Evolutionary conservation across 768 basidiomycete species (phyloP), one percentile per base, ranked within the genome.

Genomic region (Phaeotremella skinneri): DNA sequence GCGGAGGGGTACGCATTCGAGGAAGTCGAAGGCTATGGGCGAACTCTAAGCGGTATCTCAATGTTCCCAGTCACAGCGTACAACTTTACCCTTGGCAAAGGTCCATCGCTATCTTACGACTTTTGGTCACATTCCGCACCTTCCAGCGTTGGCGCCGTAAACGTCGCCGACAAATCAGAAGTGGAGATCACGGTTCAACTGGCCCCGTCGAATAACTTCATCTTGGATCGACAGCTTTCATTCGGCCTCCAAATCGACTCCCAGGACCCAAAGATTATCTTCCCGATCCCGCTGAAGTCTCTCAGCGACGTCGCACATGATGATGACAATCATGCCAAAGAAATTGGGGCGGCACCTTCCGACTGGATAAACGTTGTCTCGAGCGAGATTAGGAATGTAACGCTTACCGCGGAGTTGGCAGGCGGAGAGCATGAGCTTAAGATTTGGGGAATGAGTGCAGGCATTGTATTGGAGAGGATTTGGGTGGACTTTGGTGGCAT

Each of bases 11-110:
- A 85, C 49, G 73, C 80, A 4, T 87, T 85, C 84, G 81, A 79
- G 6, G 81, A 84, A 50, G 72, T 88, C 3, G 83, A 83, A 1
- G 83, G 83, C 1, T 82, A 85, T 52, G 86, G 86, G 4, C 78
- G 82, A 11, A 85, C 84, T 0, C 75, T 83, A 0, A 85, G 84
- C 25, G 86, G 80, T 9, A 79, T 89, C 26, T 85, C 83, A 2
- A 85, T 85, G 14, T 68, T 81, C 81, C 80, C 87, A 80, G 47
- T 80, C 79, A 78, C 80, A 51, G 84, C 82, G 52, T 71, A 78
- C 4, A 84, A 83, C 70, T 87, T 85, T 74, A 80, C 82, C 7
- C 80, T 81, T 29, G 87, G 86, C n/a, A 68, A 79, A 4, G 87
- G 87, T 0, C 86, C 87, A 13, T 80, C 81, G 23, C 66, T 87